Evolutionary conservation across 1,284 basidiomycete genomes (phyloP), one percentile per base, ranked within the genome.

Genomic region (Trametes versicolor): DNA sequence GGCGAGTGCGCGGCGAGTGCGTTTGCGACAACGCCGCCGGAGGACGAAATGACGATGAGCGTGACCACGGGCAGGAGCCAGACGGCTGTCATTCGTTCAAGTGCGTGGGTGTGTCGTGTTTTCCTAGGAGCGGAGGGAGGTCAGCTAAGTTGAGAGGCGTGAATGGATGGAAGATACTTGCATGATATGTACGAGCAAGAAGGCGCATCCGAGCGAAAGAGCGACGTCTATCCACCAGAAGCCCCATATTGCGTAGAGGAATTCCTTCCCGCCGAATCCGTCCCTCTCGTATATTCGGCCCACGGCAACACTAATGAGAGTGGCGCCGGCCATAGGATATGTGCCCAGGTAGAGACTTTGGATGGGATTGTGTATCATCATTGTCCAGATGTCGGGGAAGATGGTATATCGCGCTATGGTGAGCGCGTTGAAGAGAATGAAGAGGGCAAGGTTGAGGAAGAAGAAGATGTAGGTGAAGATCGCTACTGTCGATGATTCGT

Each of bases 31-130:
- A 90, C 71, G 7, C 83, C 85, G 2, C 90, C 90, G 0, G 84
- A 80, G 0, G 88, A 83, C 0, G 87, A 84, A 5, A 83, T 81
- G 73, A 91, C 89, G 66, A 91, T 79, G 27, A 86, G 82, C 0
- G 87, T 79, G 5, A 91, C 86, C 45, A 89, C 82, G 4, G 90
- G 90, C 9, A 91, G 81, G 8, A 91, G 80, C 85, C 87, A 88
- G 0, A 83, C 75, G 0, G 84, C 79, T 0, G 85, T 82, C 73
- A 88, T 79, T 0, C 78, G 75, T 8, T 79, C 73, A 21, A 85
- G 68, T 0, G 79, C 76, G 59, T 91, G 87, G 0, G 77, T 73
- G 58, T 92, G 90, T 1, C 80, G 72, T 0, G 79, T 84, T 58
- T 85, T 84, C 82, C 87, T 88, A 19, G n/a, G 39, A 19, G n/a